Base-by-base conservation (phyloP, 1,284 basidiomycete genomes). In the Ustilago crameri region DNA sequence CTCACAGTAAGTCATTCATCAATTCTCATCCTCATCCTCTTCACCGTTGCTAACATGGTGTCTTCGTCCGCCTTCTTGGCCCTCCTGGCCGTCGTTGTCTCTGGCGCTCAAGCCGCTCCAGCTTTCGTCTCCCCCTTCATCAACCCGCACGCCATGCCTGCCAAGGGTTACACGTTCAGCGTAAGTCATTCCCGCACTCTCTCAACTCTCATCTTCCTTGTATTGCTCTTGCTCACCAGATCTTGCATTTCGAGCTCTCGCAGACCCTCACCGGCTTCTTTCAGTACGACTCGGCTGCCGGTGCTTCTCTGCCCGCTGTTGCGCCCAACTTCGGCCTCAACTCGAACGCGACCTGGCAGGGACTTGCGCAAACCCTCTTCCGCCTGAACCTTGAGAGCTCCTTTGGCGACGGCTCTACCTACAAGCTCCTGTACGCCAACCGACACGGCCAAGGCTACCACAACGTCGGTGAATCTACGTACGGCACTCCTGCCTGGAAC, bases 401-500 rank as follows among this genome's bases (percentile, higher is more conserved):
- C 9, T 34, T 42, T 17, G 27, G 45, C 12, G 58, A 69, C 26
- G 67, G 72, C 3, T 63, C 55, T 15, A 38, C 42, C 20, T 76
- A 74, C 59, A 76, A 76, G 55, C 62, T 76, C 17, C 14, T 74
- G 12, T 76, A 52, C 26, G 66, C 64, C 18, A 63, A 63, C 15
- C 70, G 74, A 12, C 74, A 76, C 45, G 74, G 74, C 18, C 69
- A 76, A 26, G 74, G 74, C 3, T 70, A 32, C 42, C 74, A 76
- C 74, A 76, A 74, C 18, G 62, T 76, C 1, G 74, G 61, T 24
- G 66, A 76, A 45, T 44, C 47, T 20, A 44, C 69, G 52, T 76
- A 76, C 50, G 74, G 74, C 9, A 66, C 65, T 2, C 44, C 60
- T 3, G 54, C 41, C 5, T 76, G 74, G 74, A 58, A 76, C 23